Evolutionary conservation across 441 rosid species (phyloP).

Genomic region (Euphorbia neoarborescens): DNA sequence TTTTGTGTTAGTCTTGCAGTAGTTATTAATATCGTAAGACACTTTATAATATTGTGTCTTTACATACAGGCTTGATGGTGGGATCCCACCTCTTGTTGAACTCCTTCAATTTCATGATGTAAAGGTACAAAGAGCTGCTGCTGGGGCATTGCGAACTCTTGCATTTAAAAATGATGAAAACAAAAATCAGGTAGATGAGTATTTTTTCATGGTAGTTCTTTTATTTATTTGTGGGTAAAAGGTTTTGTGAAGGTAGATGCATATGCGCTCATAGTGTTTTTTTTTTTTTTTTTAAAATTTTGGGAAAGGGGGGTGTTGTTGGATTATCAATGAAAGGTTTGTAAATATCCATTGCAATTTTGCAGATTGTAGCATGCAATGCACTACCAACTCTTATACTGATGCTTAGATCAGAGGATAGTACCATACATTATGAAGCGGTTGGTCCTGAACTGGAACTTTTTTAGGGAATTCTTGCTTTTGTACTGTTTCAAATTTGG

Average conservation of each 20-base stretch:
- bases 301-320: constrained; percentile 1
- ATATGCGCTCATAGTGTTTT: background rate
- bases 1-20: constrained; percentile 14
- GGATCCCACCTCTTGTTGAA: constrained; percentile 88
- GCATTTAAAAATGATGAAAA: constrained; percentile 92
- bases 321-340: constrained; percentile 2
- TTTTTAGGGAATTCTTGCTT: background rate
- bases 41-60: constrained; percentile 13
- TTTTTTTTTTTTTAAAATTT: background rate
- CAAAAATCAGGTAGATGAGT: constrained; percentile 46
- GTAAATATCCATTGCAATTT: constrained; percentile 14
- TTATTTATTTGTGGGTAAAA: background rate
- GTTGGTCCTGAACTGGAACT: constrained; percentile 33
- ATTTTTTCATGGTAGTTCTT: background rate
- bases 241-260: background rate
- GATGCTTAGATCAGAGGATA: constrained; percentile 86
- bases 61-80: constrained; percentile 69
- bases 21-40: constrained; percentile 9
- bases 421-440: constrained; percentile 93
- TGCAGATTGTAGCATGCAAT: constrained; percentile 84
- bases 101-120: constrained; percentile 64
- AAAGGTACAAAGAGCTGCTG: constrained; percentile 93
- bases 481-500: background rate
- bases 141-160: constrained; percentile 89
- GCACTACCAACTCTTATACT: constrained; percentile 82